Conservation (phyloP, 2,329 filamentous ascomycete species). For the Orbilia javanica region DNA sequence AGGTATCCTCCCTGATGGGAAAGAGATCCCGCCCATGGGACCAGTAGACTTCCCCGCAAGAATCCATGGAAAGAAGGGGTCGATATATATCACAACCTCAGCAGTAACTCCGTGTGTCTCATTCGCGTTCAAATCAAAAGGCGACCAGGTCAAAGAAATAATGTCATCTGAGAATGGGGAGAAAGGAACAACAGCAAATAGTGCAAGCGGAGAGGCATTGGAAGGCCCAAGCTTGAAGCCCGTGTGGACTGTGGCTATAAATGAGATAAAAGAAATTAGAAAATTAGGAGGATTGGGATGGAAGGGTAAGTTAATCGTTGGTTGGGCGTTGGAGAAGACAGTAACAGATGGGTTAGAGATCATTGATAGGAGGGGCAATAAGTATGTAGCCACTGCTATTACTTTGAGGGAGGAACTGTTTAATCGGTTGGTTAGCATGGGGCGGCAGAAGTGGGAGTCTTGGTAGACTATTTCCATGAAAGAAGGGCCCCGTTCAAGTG, state of each 20-base stretch:
- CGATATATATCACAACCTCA: slow-evolving; percentile 77
- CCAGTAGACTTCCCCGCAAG: slow-evolving; percentile 82
- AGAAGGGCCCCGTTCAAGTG: neutral
- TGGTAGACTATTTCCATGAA: slow-evolving; percentile 69
- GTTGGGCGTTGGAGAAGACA: slow-evolving; percentile 80
- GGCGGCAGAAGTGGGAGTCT: slow-evolving; percentile 84
- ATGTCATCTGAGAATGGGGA: slow-evolving; percentile 66
- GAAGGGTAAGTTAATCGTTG: slow-evolving; percentile 85
- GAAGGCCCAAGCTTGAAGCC: slow-evolving; percentile 64
- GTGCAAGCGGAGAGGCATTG: slow-evolving; percentile 64
- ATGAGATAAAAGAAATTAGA: slow-evolving; percentile 78
- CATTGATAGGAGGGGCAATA: slow-evolving; percentile 63
- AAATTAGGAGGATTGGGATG: slow-evolving; percentile 86
- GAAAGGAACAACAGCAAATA: slow-evolving; percentile 68
- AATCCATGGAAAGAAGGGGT: slow-evolving; percentile 77
- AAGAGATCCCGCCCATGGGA: slow-evolving; percentile 69
- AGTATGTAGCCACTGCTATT: slow-evolving; percentile 77
- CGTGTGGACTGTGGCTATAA: slow-evolving; percentile 77
- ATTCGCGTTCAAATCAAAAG: slow-evolving; percentile 74
- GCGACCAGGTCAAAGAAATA: slow-evolving; percentile 51
- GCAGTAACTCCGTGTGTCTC: slow-evolving; percentile 73
- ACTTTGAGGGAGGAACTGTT: slow-evolving; percentile 81
- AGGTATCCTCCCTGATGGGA: slow-evolving; percentile 74
- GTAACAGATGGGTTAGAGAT: slow-evolving; percentile 82
- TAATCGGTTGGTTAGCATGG: slow-evolving; percentile 81